These are phyloP conservation scores for Moringa oleifera DNA, from an alignment of 345 rosid genomes.

Conservation along the genomic window DNA sequence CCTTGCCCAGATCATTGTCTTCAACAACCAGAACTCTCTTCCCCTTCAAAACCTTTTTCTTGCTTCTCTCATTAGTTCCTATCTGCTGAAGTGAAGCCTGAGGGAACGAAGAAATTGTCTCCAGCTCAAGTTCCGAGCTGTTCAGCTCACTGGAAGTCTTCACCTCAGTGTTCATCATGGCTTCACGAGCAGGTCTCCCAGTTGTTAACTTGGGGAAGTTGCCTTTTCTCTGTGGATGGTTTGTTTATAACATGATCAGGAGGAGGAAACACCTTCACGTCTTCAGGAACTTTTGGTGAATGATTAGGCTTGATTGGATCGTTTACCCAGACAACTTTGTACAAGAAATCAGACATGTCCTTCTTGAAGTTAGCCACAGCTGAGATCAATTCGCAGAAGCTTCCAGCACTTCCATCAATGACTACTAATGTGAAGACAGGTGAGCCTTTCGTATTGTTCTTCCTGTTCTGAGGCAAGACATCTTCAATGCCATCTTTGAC, in stretches of 20 bases:
- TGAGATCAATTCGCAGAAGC: constrained; percentile 25
- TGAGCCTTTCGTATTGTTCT: constrained; percentile 12
- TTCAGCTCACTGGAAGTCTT: constrained; percentile 3
- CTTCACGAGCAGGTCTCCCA: too few species aligned
- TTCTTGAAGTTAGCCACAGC: constrained; percentile 39
- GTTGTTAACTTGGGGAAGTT: not conserved
- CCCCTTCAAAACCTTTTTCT: constrained; percentile 34
- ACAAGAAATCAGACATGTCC: constrained; percentile 17
- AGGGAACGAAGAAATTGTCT: too few species aligned
- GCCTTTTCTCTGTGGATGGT: constrained; percentile 60
- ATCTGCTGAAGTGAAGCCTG: not conserved
- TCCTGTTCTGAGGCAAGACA: constrained; percentile 11
- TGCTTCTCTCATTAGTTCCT: not conserved
- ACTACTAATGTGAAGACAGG: constrained; percentile 38
- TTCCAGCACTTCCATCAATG: constrained; percentile 52
- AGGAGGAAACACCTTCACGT: constrained; percentile 9
- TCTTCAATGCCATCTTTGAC: constrained; percentile 44
- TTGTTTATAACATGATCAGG: constrained; percentile 32
- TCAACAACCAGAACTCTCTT: constrained; percentile 61
- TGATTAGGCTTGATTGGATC: not conserved
- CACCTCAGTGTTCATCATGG: too few species aligned
- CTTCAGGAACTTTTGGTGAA: constrained; percentile 22
- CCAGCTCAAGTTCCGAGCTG: not conserved
- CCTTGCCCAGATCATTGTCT: constrained; percentile 22
- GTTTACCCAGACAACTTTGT: constrained; percentile 69